These are phyloP conservation scores for Vitis hybrid DNA, from an alignment of 177 flowering plant species.

Conservation along the genomic window DNA sequence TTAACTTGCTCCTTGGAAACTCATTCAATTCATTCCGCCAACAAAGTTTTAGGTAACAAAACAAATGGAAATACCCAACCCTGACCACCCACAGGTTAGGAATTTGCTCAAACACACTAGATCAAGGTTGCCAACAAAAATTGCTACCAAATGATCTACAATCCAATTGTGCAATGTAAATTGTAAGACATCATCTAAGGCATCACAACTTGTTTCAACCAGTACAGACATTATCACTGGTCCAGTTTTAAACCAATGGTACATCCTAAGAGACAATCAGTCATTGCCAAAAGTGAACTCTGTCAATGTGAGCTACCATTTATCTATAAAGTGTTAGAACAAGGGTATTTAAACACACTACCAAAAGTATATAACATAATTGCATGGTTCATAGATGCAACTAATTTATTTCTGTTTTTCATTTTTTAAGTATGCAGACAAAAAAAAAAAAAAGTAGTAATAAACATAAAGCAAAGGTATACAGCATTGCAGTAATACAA, in stretches of 20 bases:
- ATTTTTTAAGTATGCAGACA: background rate
- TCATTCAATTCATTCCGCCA: too few relatives aligned
- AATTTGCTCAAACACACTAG: too few relatives aligned
- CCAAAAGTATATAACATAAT: background rate
- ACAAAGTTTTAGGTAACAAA: too few relatives aligned
- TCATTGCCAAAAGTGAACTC: background rate
- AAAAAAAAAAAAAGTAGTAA: background rate
- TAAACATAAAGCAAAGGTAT: background rate
- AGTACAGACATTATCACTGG: background rate
- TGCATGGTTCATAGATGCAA: background rate
- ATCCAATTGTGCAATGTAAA: background rate
- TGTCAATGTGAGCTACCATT: background rate
- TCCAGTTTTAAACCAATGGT: background rate
- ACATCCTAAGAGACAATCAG: background rate
- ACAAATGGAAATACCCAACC: too few relatives aligned
- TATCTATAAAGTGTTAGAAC: background rate
- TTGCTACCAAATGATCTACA: too few relatives aligned
- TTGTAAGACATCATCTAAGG: background rate
- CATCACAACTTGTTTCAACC: background rate
- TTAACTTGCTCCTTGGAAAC: too few relatives aligned
- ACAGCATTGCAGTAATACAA: background rate
- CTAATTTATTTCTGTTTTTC: background rate
- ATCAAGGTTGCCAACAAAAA: too few relatives aligned
- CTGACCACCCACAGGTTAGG: too few relatives aligned
- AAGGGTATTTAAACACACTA: background rate